Percentiles rank a stretch among this genome's conserved stretches.
Evolutionary conservation across 768 basidiomycete species (phyloP).

Genomic region (Pleurotus pulmonarius): DNA sequence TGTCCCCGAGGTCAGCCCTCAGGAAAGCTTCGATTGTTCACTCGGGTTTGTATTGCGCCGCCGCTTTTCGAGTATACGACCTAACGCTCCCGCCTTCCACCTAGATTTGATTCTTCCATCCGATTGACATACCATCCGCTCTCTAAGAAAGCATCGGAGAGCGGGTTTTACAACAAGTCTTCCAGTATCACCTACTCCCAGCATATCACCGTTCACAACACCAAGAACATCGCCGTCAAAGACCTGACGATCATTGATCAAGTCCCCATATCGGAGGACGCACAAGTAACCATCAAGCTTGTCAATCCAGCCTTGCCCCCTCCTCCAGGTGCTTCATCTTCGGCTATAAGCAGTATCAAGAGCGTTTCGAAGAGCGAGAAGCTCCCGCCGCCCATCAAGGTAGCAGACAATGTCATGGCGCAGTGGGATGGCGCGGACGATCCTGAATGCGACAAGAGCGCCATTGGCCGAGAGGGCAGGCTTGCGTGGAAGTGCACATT

Average conservation of each 20-base stretch:
- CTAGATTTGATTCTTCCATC: conserved; percentile 1
- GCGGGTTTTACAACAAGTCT: conserved; percentile 5
- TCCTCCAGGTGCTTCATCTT: not conserved
- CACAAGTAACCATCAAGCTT: not conserved
- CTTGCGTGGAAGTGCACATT: not conserved
- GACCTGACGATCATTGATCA: conserved; percentile 13
- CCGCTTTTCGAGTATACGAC: conserved; percentile 31
- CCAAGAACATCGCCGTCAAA: conserved; percentile 9
- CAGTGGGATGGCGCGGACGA: not conserved
- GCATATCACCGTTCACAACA: conserved; percentile 14
- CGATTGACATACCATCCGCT: conserved; percentile 9
- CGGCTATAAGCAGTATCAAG: not conserved
- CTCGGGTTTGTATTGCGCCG: conserved; percentile 17
- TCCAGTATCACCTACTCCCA: conserved; percentile 9
- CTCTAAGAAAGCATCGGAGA: conserved; percentile 12
- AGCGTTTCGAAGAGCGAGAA: not conserved
- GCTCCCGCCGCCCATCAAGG: not conserved
- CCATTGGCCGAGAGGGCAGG: not conserved
- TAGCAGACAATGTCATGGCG: not conserved
- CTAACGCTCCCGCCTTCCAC: conserved; percentile 24
- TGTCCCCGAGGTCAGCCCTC: conserved; percentile 22
- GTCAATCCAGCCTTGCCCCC: not conserved
- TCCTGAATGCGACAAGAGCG: not conserved
- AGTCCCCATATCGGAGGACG: conserved; percentile 10
- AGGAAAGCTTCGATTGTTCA: conserved; percentile 27